These are phyloP conservation scores for Trichoderma sp. DNA, from an alignment of 2,329 filamentous ascomycete species.

Conservation along the genomic window DNA sequence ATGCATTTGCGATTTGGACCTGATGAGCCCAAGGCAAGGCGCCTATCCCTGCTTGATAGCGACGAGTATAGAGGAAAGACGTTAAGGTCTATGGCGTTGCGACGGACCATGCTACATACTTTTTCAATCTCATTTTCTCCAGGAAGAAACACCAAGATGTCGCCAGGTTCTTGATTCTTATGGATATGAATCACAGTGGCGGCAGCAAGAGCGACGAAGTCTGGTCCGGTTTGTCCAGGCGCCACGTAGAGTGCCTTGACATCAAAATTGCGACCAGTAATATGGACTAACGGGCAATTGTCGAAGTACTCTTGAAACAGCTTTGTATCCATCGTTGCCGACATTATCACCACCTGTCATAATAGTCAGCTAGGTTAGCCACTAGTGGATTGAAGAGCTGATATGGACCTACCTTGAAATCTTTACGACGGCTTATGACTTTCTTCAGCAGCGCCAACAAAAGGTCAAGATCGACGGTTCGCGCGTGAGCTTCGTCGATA, in stretches of 20 bases:
- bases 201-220: background rate
- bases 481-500: conserved; percentile 21
- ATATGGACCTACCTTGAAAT: conserved; percentile 7
- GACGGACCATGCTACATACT: background rate
- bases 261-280: background rate
- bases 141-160: conserved; percentile 21
- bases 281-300: background rate
- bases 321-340: conserved; percentile 18
- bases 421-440: background rate
- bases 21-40: background rate
- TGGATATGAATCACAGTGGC: conserved; percentile 6
- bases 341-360: conserved; percentile 19
- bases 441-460: conserved; percentile 18
- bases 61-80: conserved; percentile 17
- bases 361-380: background rate
- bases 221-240: background rate
- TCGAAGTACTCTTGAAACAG: conserved; percentile 20
- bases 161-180: conserved; percentile 4
- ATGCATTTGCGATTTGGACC: conserved; percentile 19
- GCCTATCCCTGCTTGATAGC: background rate
- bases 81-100: background rate
- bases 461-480: conserved; percentile 17
- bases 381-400: background rate
- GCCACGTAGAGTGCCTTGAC: conserved; percentile 3
- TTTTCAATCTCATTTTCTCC: conserved; percentile 11